Base-by-base conservation (phyloP, 306 rosid species). In the Arachis stenosperma region DNA sequence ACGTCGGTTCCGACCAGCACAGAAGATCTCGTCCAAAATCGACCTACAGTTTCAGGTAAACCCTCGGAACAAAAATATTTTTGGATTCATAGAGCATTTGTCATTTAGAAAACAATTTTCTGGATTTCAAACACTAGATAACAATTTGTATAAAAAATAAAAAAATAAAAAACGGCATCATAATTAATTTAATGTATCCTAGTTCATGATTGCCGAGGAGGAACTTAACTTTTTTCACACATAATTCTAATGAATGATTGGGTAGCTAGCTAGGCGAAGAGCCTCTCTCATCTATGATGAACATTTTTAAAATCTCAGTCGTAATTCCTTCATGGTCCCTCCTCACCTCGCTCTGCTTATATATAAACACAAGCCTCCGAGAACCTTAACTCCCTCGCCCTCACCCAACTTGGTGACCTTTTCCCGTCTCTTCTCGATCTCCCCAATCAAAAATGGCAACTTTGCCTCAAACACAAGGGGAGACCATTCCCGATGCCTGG, bases 401-500 rank as follows among this genome's bases (percentile, higher is more conserved):
- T n/a, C 8, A 1, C 8, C 2, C 12, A 15, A 39, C 36, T 48
- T 47, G 13, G 62, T 8, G n/a, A 48, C 14, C 59, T 15, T 13
- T 30, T 37, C 8, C 10, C 37, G 50, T 29, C 63, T 47, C 69
- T 13, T 13, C 51, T 6, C 17, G 54, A 9, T 6, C 43, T 4
- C 36, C 14, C n/a, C 22, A 9, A n/a, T 9, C 9, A 9, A 52
- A 52, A 69, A 85, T 85, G 81, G 39, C 48, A 7, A 65, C 42
- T 59, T 86, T 81, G 12, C 90, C 90, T 51, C 78, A 84, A 29
- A 78, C 81, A 7, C 84, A 73, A 4, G 77, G 65, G 15, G 76
- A 86, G 61, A 83, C 80, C 67, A 70, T 94, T 68, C 79, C 81
- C 36, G 98, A 89, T 85, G 97, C 97, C 3, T 94, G 92, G 95